These are phyloP conservation scores for Cerioporus squamosus DNA, from an alignment of 1,284 basidiomycete species.

Conservation along the genomic window DNA sequence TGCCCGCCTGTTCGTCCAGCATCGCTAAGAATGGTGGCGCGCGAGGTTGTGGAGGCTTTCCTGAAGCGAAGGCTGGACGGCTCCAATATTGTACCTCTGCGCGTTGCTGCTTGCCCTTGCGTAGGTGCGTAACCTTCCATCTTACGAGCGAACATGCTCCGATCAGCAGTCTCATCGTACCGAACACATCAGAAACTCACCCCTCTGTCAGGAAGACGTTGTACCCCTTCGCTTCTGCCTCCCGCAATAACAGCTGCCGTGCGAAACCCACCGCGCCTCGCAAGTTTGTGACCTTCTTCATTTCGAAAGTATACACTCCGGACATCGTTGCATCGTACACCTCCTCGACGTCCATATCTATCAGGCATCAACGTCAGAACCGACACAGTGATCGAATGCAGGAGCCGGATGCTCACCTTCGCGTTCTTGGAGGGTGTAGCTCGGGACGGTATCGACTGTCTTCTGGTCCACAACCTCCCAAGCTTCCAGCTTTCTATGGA, in stretches of 20 bases:
- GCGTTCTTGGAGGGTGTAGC: conserved; percentile 52
- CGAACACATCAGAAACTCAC: conserved; percentile 40
- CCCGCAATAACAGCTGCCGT: conserved; percentile 61
- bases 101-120: conserved; percentile 62
- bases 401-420: conserved; percentile 49
- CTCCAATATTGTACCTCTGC: conserved; percentile 72
- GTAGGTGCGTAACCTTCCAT: conserved; percentile 69
- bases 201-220: conserved; percentile 72
- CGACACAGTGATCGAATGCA: not conserved
- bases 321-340: conserved; percentile 55
- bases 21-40: conserved; percentile 72
- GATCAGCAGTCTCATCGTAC: not conserved
- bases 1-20: conserved; percentile 35
- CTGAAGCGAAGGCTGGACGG: conserved; percentile 60
- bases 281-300: conserved; percentile 39
- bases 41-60: conserved; percentile 46
- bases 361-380: too few species aligned
- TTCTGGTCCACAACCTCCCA: conserved; percentile 80
- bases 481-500: conserved; percentile 56
- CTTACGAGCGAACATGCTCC: conserved; percentile 39
- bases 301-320: conserved; percentile 67
- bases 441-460: conserved; percentile 63
- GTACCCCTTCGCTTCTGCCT: conserved; percentile 57
- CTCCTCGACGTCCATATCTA: conserved; percentile 64
- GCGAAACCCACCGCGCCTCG: conserved; percentile 64